A percentile compares a stretch with the other conserved stretches of the same genome.
Evolutionary conservation across 768 basidiomycete species (phyloP).

Genomic region (Podaxis sp.): DNA sequence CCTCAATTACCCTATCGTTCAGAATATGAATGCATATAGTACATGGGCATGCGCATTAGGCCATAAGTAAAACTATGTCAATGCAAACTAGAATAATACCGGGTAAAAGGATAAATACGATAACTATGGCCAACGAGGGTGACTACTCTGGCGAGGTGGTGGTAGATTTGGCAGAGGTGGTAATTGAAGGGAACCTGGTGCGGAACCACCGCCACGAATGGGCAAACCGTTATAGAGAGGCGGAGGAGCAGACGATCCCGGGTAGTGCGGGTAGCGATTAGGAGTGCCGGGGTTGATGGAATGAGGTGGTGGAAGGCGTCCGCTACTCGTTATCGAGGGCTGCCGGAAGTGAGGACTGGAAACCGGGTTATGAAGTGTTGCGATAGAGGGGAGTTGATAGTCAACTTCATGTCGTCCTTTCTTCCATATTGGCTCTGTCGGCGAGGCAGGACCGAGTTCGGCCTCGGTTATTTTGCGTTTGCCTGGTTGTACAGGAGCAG

Average conservation of each 20-base stretch:
- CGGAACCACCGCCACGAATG: conserved; percentile 14
- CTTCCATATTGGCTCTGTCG: conserved; percentile 73
- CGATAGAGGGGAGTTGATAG: conserved; percentile 12
- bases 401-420: conserved; percentile 41
- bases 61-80: conserved; percentile 13
- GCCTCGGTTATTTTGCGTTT: conserved; percentile 60
- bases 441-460: conserved; percentile 38
- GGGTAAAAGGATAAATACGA: conserved; percentile 1
- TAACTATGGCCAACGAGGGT: conserved; percentile 14
- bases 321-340: neutral
- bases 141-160: conserved; percentile 8
- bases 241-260: conserved; percentile 4
- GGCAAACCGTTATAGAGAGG: conserved; percentile 14
- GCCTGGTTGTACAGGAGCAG: conserved; percentile 29
- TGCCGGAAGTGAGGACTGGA: conserved; percentile 8
- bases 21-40: conserved; percentile 9
- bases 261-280: conserved; percentile 18
- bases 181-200: conserved; percentile 16
- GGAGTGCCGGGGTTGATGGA: conserved; percentile 9
- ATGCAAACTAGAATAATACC: conserved; percentile 7
- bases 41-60: conserved; percentile 12
- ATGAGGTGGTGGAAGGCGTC: conserved; percentile 13
- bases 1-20: conserved; percentile 1
- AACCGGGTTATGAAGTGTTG: conserved; percentile 1
- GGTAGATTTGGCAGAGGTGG: conserved; percentile 20